Base-by-base conservation (phyloP, 805 yeast genomes). In the Candida ipomoeae region DNA sequence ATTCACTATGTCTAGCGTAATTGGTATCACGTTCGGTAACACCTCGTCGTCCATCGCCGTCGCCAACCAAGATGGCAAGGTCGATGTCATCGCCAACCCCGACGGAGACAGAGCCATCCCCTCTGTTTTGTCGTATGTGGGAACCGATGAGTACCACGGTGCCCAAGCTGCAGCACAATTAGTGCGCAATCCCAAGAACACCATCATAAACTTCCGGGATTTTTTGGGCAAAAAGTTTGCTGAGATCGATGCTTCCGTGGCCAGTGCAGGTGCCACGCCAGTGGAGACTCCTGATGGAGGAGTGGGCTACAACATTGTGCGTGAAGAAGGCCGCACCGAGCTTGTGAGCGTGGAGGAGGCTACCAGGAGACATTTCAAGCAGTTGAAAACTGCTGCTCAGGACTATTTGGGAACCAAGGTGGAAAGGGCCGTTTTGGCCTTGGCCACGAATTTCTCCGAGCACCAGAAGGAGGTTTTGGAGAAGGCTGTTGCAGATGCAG, bases 21-120 rank as follows among this genome's bases (percentile, higher is more conserved):
- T 94, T 70, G 99, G 99, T 72, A 82, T 94, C 68, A 84, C 97
- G 40, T 92, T 94, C 70, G 99, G 99, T 70, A 94, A 94, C 82
- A 86, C 96, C 44, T 82, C 96, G 54, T 87, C 97, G 45, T 88
- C 97, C 52, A 90, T 94, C 68, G 97, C 98, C 45, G 88, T 84
- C 63, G 87, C 91, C 59, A 73, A 79, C 55, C 70, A 75, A 58
- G 97, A 92, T 64, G 97, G 97, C 55, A 87, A 86, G 68, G 94
- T 89, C 56, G 97, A 94, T 66, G 96, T 94, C 59, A 92, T 94
- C 69, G 99, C 99, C 60, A 92, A 94, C 82, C 97, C 95, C 60
- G 99, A 94, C 66, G 99, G 99, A 70, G 98, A 94, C 74, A 89
- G 98, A 76, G 81, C 92, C 53, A 94, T 94, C 67, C 96, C 98